Evolutionary conservation across 352 stramenopile genomes (phyloP).

Genomic region (Salisapilia sapeloensis): DNA sequence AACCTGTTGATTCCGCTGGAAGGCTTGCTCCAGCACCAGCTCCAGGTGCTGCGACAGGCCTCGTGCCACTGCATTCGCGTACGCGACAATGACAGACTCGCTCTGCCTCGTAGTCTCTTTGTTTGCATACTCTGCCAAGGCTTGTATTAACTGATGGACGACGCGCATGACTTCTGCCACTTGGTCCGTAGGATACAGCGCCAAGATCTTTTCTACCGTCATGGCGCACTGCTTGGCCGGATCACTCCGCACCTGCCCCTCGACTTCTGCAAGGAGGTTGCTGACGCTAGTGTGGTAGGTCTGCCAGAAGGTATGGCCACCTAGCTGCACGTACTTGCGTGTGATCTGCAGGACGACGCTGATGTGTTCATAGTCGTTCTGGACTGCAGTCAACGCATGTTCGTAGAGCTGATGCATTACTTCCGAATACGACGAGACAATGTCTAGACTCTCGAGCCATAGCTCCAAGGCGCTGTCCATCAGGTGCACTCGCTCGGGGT

Average conservation of each 20-base stretch:
- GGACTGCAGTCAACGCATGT: constrained; percentile 43
- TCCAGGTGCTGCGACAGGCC: constrained; percentile 27
- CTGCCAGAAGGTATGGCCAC: constrained; percentile 44
- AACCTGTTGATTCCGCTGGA: constrained; percentile 14
- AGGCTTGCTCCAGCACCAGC: constrained; percentile 20
- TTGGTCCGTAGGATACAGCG: constrained; percentile 17
- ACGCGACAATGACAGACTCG: constrained; percentile 41
- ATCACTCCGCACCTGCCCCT: constrained; percentile 59
- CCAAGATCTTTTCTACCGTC: constrained; percentile 20
- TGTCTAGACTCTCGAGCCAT: constrained; percentile 36
- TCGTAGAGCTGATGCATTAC: constrained; percentile 47
- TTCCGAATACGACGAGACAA: constrained; percentile 34
- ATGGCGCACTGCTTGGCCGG: constrained; percentile 35
- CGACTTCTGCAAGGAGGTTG: constrained; percentile 17
- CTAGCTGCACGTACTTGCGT: constrained; percentile 43
- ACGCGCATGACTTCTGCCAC: constrained; percentile 12
- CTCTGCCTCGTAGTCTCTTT: constrained; percentile 19
- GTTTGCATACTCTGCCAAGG: constrained; percentile 22
- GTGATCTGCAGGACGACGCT: constrained; percentile 32
- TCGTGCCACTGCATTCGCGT: constrained; percentile 35
- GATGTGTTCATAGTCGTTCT: constrained; percentile 70
- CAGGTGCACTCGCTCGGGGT: constrained; percentile 70
- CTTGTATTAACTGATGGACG: constrained; percentile 21
- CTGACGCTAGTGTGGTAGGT: constrained; percentile 26
- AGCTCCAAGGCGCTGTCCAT: constrained; percentile 72